Percentiles rank a stretch among this genome's conserved stretches.
Evolutionary conservation across 1,139 yeast genomes (phyloP).

Genomic region (Entelexis sorbosivorans): DNA sequence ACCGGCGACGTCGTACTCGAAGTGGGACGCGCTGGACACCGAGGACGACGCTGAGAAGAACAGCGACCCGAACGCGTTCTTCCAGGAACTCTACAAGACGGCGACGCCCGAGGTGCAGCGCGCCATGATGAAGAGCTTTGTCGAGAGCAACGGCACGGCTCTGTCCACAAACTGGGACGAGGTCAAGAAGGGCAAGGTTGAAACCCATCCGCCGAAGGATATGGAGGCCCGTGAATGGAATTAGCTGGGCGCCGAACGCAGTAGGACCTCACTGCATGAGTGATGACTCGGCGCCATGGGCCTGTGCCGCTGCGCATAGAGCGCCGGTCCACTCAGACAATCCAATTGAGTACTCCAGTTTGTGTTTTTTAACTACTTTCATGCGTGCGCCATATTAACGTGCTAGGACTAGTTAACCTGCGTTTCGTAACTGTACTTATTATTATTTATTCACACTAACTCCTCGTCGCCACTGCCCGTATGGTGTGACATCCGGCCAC

Average conservation of each 20-base stretch:
- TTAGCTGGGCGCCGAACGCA: neutral
- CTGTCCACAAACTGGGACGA: conserved; percentile 93
- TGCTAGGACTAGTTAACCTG: too few relatives aligned
- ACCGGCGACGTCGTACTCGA: conserved; percentile 8
- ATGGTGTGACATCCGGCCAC: too few relatives aligned
- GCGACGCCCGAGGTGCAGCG: conserved; percentile 82
- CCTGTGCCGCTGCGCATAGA: too few relatives aligned
- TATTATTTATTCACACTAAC: too few relatives aligned
- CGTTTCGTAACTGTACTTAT: too few relatives aligned
- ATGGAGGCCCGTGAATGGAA: conserved; percentile 36
- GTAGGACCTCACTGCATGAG: too few relatives aligned
- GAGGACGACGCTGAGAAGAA: conserved; percentile 39
- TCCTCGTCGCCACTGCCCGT: too few relatives aligned
- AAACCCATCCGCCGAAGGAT: conserved; percentile 63
- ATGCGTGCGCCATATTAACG: too few relatives aligned
- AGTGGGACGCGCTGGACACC: conserved; percentile 36
- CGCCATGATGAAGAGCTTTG: conserved; percentile 94
- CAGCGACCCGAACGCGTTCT: conserved; percentile 57
- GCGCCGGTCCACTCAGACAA: too few relatives aligned
- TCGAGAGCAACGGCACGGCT: conserved; percentile 91
- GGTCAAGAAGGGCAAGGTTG: conserved; percentile 56
- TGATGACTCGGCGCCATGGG: too few relatives aligned
- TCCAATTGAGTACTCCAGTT: too few relatives aligned
- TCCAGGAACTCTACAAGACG: conserved; percentile 58
- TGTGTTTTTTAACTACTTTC: too few relatives aligned